phyloP scores from a whole-genome alignment of 805 yeast species.

The Limtongozyma cylindracea region DNA sequence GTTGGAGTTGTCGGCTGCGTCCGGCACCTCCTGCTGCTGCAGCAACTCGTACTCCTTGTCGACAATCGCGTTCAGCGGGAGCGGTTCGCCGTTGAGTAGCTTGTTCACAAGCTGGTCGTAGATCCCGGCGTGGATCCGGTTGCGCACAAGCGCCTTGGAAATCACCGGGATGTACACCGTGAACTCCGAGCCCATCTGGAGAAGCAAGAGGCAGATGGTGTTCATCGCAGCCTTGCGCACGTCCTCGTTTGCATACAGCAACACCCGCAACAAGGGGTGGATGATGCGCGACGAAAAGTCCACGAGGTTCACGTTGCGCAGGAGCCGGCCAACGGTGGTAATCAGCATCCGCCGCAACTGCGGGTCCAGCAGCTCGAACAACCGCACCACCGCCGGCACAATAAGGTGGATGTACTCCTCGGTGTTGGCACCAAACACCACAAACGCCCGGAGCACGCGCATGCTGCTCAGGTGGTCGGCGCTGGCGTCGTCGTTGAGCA shows the following conservation, averaged over 20 bases:
- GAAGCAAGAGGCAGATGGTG: slow-evolving; percentile 47
- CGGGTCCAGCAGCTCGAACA: slow-evolving; percentile 51
- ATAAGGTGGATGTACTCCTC: slow-evolving; percentile 77
- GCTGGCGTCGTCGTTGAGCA: slow-evolving; percentile 49
- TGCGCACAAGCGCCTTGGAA: slow-evolving; percentile 33
- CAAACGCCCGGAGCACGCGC: slow-evolving; percentile 60
- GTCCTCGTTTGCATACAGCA: slow-evolving; percentile 28
- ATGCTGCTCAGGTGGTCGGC: slow-evolving; percentile 33
- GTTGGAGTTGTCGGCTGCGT: slow-evolving; percentile 40
- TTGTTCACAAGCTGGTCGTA: slow-evolving; percentile 69
- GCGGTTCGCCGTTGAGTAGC: slow-evolving; percentile 59
- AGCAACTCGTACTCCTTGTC: slow-evolving; percentile 29
- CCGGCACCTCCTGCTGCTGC: slow-evolving; percentile 21
- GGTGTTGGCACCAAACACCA: slow-evolving; percentile 64
- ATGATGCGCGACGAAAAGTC: slow-evolving; percentile 83
- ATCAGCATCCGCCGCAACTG: slow-evolving; percentile 49
- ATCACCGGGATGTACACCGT: slow-evolving; percentile 70
- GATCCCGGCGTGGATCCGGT: slow-evolving; percentile 40
- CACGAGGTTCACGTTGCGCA: slow-evolving; percentile 43
- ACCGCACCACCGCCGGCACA: slow-evolving; percentile 61
- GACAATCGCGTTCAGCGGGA: slow-evolving; percentile 52
- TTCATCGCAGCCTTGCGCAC: slow-evolving; percentile 43
- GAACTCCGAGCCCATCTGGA: slow-evolving; percentile 71
- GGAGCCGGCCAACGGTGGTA: slow-evolving; percentile 58
- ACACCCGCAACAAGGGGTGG: slow-evolving; percentile 59